Conservation (phyloP, 176 grass and related monocot genomes). For the Saccharum officinarum region DNA sequence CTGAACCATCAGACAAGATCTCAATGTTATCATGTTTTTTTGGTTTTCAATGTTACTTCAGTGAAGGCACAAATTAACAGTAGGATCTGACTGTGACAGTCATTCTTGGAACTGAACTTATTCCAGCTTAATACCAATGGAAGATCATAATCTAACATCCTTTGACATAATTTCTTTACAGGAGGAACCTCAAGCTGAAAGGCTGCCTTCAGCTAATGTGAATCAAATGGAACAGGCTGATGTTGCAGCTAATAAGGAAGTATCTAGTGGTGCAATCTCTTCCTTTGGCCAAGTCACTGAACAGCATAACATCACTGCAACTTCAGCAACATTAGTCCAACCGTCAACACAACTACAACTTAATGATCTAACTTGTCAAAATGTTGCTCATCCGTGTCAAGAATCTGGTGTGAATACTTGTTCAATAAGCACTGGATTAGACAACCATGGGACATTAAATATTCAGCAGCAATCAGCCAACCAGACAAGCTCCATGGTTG, state of each 20-base stretch:
- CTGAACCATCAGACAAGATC: not conserved
- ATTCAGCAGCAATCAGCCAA: constrained; percentile 12
- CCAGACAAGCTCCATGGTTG: constrained; percentile 19
- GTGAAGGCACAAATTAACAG: not conserved
- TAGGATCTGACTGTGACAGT: not conserved
- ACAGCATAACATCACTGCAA: constrained; percentile 7
- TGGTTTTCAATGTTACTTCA: not conserved
- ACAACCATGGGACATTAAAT: constrained; percentile 19
- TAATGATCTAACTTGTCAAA: constrained; percentile 3
- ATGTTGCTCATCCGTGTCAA: constrained; percentile 7
- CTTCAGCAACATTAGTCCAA: not conserved
- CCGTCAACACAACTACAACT: constrained; percentile 10
- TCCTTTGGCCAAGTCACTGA: constrained; percentile 26
- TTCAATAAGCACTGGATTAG: constrained; percentile 30
- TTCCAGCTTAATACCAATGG: constrained; percentile 12
- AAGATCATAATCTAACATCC: constrained; percentile 29
- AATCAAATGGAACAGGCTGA: constrained; percentile 21
- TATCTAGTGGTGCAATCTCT: constrained; percentile 5
- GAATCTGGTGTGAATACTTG: constrained; percentile 17
- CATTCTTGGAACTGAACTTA: not conserved
- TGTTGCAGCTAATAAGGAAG: constrained; percentile 11
- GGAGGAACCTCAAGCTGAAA: constrained; percentile 43
- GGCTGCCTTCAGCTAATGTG: constrained; percentile 16
- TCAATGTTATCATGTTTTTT: not conserved
- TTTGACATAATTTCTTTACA: constrained; percentile 35